These are phyloP conservation scores for Trichophyton schoenleinii DNA, from an alignment of 2,329 filamentous ascomycete species.

Conservation along the genomic window DNA sequence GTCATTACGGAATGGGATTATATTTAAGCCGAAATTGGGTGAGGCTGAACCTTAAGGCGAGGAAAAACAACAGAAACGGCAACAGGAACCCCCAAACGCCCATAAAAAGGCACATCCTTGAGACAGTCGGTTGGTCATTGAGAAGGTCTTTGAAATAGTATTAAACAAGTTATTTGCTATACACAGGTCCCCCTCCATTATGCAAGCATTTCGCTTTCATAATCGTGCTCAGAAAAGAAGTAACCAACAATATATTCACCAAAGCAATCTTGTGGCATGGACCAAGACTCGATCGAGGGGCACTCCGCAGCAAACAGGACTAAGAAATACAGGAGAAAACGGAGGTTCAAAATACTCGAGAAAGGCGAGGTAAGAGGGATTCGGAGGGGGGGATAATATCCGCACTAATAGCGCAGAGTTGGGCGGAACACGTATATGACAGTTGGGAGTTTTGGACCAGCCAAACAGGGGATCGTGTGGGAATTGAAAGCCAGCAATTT, in stretches of 20 bases:
- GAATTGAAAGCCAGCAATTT: neutral
- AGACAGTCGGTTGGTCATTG: no score
- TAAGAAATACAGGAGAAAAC: neutral
- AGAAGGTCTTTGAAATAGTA: neutral
- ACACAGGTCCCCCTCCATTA: neutral
- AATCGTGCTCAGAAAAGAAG: neutral
- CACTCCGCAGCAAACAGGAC: neutral
- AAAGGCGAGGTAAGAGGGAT: neutral
- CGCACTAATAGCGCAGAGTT: neutral
- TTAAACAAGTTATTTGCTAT: neutral
- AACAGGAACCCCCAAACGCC: neutral
- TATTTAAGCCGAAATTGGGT: neutral
- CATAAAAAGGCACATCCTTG: neutral
- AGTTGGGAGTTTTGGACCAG: slow-evolving; percentile 7
- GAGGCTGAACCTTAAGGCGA: neutral
- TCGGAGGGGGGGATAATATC: neutral
- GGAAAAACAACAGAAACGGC: no score
- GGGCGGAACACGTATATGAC: neutral
- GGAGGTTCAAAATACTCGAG: neutral
- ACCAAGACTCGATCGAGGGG: neutral
- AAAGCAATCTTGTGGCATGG: neutral
- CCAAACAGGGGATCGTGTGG: slow-evolving; percentile 4
- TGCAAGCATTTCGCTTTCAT: neutral
- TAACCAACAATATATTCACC: neutral
- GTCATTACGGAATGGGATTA: neutral